A percentile compares a stretch with the other conserved stretches of the same genome.
Conservation (phyloP, 2,329 filamentous ascomycete genomes). For the Penicillium sp. region DNA sequence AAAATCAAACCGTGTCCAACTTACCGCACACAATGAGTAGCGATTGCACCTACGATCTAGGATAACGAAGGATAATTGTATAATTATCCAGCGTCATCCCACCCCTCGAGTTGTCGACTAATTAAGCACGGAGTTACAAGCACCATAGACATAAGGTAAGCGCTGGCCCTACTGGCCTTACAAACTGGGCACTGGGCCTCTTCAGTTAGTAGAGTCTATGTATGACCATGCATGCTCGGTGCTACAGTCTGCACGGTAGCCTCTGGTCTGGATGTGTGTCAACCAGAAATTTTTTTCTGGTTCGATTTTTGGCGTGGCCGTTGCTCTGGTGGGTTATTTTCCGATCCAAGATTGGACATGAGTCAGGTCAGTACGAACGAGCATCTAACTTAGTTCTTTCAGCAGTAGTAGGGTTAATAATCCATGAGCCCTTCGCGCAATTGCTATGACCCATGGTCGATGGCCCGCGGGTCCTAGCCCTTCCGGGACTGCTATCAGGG, state of each 20-base stretch:
- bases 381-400: no score
- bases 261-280: neutral
- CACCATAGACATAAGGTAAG: no score
- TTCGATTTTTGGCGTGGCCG: neutral
- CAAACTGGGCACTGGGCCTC: no score
- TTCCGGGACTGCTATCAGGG: slow-evolving; percentile 3
- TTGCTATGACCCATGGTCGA: neutral
- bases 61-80: neutral
- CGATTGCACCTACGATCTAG: neutral
- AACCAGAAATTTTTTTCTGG: neutral
- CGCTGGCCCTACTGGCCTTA: no score
- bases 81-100: neutral
- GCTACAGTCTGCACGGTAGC: slow-evolving; percentile 1
- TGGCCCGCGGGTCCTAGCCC: neutral
- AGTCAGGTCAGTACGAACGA: no score
- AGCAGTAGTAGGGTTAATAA: neutral
- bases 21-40: neutral
- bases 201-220: no score
- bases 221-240: neutral
- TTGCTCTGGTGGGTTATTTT: no score
- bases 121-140: neutral
- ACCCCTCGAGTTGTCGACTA: neutral
- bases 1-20: neutral
- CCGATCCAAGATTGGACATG: no score
- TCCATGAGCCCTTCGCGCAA: neutral